Evolutionary conservation across 805 yeast species (phyloP).

Genomic region (Ogataea siamensis): DNA sequence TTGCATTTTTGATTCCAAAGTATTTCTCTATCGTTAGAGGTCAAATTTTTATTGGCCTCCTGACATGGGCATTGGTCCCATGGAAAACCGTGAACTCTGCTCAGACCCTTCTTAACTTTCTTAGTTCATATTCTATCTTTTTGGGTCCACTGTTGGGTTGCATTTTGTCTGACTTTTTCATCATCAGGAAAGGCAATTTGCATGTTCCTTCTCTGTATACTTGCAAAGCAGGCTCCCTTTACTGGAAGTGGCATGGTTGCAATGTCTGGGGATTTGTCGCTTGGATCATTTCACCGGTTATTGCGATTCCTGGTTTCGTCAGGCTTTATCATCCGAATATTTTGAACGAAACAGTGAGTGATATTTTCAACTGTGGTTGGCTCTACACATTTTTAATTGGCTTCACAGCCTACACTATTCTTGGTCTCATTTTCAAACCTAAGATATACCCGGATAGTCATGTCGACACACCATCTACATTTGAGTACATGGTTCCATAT

Average conservation of each 20-base stretch:
- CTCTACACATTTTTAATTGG: slow-evolving; percentile 23
- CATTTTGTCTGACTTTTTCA: slow-evolving; percentile 21
- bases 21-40: slow-evolving; percentile 30
- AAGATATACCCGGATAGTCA: slow-evolving; percentile 23
- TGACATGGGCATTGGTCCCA: slow-evolving; percentile 27
- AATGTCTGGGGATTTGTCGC: slow-evolving; percentile 20
- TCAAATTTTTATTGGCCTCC: slow-evolving; percentile 19
- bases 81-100: slow-evolving; percentile 25
- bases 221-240: slow-evolving; percentile 15
- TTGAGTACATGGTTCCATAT: slow-evolving; percentile 24
- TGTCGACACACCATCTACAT: slow-evolving; percentile 23
- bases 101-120: slow-evolving; percentile 19
- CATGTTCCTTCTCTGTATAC: slow-evolving; percentile 25
- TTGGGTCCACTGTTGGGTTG: slow-evolving; percentile 25
- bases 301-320: slow-evolving; percentile 31
- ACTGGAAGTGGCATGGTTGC: slow-evolving; percentile 19
- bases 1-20: slow-evolving; percentile 28
- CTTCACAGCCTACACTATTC: slow-evolving; percentile 15
- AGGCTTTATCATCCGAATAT: slow-evolving; percentile 23
- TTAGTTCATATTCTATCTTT: slow-evolving; percentile 24
- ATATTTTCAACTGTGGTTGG: slow-evolving; percentile 29
- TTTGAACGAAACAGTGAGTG: slow-evolving; percentile 16
- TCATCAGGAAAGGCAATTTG: slow-evolving; percentile 21
- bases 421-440: slow-evolving; percentile 22
- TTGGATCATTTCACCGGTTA: slow-evolving; percentile 23